Base-by-base conservation (phyloP, 306 rosid genomes). In the Sechiopsis laciniata region DNA sequence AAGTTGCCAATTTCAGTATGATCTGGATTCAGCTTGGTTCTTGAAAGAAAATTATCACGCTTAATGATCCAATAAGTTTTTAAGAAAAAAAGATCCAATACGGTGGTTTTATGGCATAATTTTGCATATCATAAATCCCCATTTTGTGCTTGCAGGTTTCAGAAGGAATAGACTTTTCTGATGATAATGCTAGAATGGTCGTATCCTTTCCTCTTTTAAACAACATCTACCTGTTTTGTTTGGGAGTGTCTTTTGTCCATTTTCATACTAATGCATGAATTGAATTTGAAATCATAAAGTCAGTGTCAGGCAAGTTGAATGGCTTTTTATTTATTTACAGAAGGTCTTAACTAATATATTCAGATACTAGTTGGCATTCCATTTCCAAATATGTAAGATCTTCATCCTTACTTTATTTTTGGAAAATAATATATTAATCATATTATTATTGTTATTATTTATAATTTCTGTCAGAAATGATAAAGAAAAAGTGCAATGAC, bases 361-460 rank as follows among this genome's bases (percentile, higher is more conserved):
- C 85, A 93, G 96, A 90, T 93, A 83, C 82, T 93, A 80, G 88
- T 93, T 55, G 97, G 98, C 42, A 86, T 93, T 80, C 98, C 98
- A 58, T 93, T 93, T 85, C 96, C 98, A 80, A 93, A 90, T 80
- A 82, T 84, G 98, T 93, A 88, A 90, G 97, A 59, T 35, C 59
- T 62, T 76, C 74, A 78, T 72, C 79, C 59, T 60, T 59, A 70
- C 75, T 70, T 53, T 61, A 51, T 32, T 40, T 74, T 21, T 52
- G 15, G 52, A 21, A 55, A 65, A 52, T 86, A 6, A 45, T 6
- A 70, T 21, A 56, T 55, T 21, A 53, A 51, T 7, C 62, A 35
- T 12, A 65, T 60, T 58, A n/a, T n/a, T n/a, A n/a, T 70, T 60
- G 80, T n/a, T n/a, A 87, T 86, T 75, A 81, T 81, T 42, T 61